Evolutionary conservation across 164 flowering plant genomes (phyloP), one percentile per base, ranked within the genome.

Genomic region (Tetracentron sinense): DNA sequence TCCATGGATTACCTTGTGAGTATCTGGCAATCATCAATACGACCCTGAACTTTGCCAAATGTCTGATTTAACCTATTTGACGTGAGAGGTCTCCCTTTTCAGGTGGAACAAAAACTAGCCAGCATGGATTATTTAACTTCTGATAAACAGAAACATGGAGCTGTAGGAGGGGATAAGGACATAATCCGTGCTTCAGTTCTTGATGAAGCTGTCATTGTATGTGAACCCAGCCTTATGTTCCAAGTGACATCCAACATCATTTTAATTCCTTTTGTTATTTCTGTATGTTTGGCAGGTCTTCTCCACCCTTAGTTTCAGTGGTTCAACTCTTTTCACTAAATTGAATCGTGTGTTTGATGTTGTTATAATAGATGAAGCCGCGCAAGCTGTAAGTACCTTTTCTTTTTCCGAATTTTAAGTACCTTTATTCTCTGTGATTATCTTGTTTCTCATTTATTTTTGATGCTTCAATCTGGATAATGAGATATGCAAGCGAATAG

Each of bases 311-410:
- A 88, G 99, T 71, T 95, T 92, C 74, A 92, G 97, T 66, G 99
- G 96, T 56, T 91, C 97, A 59, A 48, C 75, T 54, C 74, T 86
- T 63, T 85, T 89, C 60, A 80, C 80, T 63, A 89, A 84, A 80
- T 64, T 82, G 72, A 88, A 75, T 74, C 89, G 81, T 38, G 74
- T 76, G 54, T 95, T 95, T 75, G 99, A 95, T 81, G 90, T 95
- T 65, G 99, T 95, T 65, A 87, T 92, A 58, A 91, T 95, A 56
- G 99, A 95, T 75, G 99, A 95, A 87, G 97, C 99, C 75, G 97
- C 97, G 56, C 99, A 95, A 82, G 99, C 99, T 68, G 99, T 95
- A 79, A 83, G 97, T 67, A 8, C n/a, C n/a, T n/a, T n/a, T n/a
- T n/a, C n/a, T n/a, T n/a, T n/a, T n/a, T n/a, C n/a, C n/a, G n/a